These are phyloP conservation scores for Spathaspora boniae DNA, from an alignment of 805 yeast genomes.

Conservation along the genomic window DNA sequence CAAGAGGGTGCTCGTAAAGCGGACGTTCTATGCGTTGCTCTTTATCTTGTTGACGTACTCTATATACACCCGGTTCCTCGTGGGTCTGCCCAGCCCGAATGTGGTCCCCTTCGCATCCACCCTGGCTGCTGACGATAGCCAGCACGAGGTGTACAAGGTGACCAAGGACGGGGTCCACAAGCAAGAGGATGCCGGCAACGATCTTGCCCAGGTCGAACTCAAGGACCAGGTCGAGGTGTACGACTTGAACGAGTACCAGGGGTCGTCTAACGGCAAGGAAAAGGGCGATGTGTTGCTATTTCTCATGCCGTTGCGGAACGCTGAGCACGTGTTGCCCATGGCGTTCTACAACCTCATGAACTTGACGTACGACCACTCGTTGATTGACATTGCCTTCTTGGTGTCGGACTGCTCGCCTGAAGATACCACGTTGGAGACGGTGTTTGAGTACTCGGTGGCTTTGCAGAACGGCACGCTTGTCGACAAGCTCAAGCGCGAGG, in stretches of 20 bases:
- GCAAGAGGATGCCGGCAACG: constrained; percentile 3
- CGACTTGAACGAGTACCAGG: constrained; percentile 58
- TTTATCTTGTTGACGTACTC: constrained; percentile 8
- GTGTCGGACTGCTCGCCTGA: constrained; percentile 75
- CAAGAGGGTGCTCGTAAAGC: constrained; percentile 7
- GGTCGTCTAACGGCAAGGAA: constrained; percentile 45
- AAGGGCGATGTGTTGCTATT: constrained; percentile 64
- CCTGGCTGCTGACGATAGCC: constrained; percentile 7
- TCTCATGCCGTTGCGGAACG: constrained; percentile 75
- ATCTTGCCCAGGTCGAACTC: constrained; percentile 23
- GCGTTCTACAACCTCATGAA: constrained; percentile 86
- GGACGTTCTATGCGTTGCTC: constrained; percentile 7
- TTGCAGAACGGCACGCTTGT: constrained; percentile 68
- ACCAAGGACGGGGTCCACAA: constrained; percentile 16
- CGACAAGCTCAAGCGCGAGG: constrained; percentile 43
- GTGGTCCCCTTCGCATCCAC: too few species aligned
- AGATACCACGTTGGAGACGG: constrained; percentile 63
- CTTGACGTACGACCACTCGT: constrained; percentile 75
- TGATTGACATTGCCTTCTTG: constrained; percentile 76
- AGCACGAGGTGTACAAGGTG: constrained; percentile 22
- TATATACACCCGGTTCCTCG: constrained; percentile 4
- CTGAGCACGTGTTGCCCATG: constrained; percentile 71
- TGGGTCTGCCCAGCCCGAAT: too few species aligned
- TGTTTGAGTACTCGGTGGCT: constrained; percentile 61
- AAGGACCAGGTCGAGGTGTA: constrained; percentile 53